Evolutionary conservation across 345 rosid species (phyloP), one percentile per base, ranked within the genome.

Genomic region (Salix udensis): DNA sequence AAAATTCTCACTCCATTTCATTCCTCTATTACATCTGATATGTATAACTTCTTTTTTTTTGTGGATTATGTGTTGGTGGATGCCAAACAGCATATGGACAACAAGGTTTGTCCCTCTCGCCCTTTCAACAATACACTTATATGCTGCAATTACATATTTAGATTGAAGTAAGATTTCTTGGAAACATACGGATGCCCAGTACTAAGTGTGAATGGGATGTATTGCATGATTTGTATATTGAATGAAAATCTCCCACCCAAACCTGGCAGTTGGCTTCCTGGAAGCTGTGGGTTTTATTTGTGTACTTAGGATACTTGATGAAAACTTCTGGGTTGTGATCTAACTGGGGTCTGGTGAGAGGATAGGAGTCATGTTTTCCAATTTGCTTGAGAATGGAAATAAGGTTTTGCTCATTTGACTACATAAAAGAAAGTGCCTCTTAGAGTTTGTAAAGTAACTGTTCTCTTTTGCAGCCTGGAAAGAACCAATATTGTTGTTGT

Each of bases 41-140:
- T 10, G 14, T 21, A 3, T 55, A 81, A 74, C 34, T 74, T 53
- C 70, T 68, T 79, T 78, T 71, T 71, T 77, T 85, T 74, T 65
- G 65, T 83, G 78, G 70, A 58, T 83, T 74, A 26, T 76, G 52
- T 6, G 19, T 18, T 60, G 66, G 77, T 77, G 70, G 81, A 48
- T 65, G 65, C 68, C 46, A 30, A 76, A 84, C 90, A 93, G 97
- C 89, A 16, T 91, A 91, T 76, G 94, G 96, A 74, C 94, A 87
- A 79, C 90, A 91, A 93, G 98, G 98, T 95, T 78, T 7, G 87
- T 72, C 42, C 72, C 36, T 24, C 24, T 82, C 48, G 13, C 55
- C 42, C 26, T 42, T 67, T 44, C 37, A 24, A 26, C 39, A 53
- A 67, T 68, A 46, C 15, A 66, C 15, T 34, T 23, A 34, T 34